Base-by-base conservation (phyloP, 1,139 yeast genomes). In the Taphrina betulina region DNA sequence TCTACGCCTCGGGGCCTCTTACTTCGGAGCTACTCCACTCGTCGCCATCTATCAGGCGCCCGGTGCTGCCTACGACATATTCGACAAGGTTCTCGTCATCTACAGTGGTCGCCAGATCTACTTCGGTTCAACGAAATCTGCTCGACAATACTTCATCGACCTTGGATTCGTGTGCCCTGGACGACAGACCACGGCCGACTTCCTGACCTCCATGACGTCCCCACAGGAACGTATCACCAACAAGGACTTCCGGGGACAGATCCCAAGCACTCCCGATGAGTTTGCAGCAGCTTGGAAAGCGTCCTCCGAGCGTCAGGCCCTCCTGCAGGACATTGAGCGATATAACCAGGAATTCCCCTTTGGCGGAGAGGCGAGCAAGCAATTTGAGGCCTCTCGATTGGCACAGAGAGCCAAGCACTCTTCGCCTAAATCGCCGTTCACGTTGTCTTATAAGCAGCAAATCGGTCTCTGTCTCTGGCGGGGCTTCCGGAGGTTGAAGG, bases 1-100 rank as follows among this genome's bases (percentile, higher is more conserved):
- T 26, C 72, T 86, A 63, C 81, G 83, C 64, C 77, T 82, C 5
- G 74, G 80, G 24, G 84, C 94, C 2, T 72, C 77, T 35, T 71
- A 83, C 52, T 71, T 79, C 55, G 77, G 77, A 23, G 73, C 79
- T 16, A 77, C 90, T 24, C 80, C 88, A 1, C 71, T 85, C 48
- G 84, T 87, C 61, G 88, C 95, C 24, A 82, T 86, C 59, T 86
- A 86, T 69, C 95, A 86, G 72, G 86, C 90, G 63, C 81, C 88
- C 29, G 88, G 84, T 71, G 85, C 80, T 66, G 85, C 85, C 62
- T 86, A 85, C 66, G 81, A 83, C 58, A 69, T 81, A 58, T 86
- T 86, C 65, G 90, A 85, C 69, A 81, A 83, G 62, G 94, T 83
- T 10, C 73, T 80, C 38, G 81, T 87, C 17, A 71, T 87, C 40